Conservation (phyloP, 2,329 filamentous ascomycete species). For the Calonectria henricotiae region DNA sequence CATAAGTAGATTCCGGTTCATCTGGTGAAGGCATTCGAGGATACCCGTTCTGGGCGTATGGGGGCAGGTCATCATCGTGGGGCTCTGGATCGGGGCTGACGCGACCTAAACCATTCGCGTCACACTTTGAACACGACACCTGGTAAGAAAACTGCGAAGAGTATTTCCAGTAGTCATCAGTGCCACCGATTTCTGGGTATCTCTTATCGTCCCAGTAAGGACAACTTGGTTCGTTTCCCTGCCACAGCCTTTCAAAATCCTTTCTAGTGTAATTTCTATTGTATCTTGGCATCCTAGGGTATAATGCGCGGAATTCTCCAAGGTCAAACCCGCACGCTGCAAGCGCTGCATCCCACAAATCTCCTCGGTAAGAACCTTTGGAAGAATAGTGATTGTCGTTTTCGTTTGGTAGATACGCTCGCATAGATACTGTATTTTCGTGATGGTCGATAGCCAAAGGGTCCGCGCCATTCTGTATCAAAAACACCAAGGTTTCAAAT, state of each 20-base stretch:
- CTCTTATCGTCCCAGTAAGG: slow-evolving; percentile 39
- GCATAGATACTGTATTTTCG: neutral
- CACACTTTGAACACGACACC: neutral
- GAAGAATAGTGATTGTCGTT: slow-evolving; percentile 7
- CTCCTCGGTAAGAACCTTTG: slow-evolving; percentile 32
- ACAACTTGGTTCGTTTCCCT: slow-evolving; percentile 28
- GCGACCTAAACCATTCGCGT: neutral
- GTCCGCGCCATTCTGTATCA: neutral
- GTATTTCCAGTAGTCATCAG: slow-evolving; percentile 3
- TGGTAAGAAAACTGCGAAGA: neutral
- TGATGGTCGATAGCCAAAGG: neutral
- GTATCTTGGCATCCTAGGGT: slow-evolving; percentile 34
- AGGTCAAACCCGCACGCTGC: slow-evolving; percentile 34
- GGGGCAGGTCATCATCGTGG: neutral
- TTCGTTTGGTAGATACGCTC: neutral
- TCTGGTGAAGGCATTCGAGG: neutral
- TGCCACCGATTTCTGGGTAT: slow-evolving; percentile 25
- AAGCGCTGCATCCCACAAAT: slow-evolving; percentile 41
- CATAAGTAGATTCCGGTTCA: neutral
- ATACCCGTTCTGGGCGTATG: neutral
- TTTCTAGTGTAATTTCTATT: slow-evolving; percentile 27
- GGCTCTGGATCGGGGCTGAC: neutral
- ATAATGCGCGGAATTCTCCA: neutral
- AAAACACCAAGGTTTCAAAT: neutral
- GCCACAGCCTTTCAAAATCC: slow-evolving; percentile 41